phyloP scores from a whole-genome alignment of 1,284 basidiomycete genomes.

The Leccinum subrobustum region DNA sequence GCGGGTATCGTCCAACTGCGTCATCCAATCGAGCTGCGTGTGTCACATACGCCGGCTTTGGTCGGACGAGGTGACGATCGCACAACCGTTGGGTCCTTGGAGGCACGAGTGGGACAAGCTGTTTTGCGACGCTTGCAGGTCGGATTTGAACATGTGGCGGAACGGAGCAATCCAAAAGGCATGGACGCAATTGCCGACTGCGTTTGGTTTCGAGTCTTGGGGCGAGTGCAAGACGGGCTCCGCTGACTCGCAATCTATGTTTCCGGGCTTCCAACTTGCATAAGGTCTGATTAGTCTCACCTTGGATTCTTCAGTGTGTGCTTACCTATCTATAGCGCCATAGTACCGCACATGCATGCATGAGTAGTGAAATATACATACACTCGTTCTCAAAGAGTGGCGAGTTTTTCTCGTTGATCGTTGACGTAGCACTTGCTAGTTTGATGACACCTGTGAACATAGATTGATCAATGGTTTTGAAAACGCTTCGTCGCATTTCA shows the following conservation, averaged over 20 bases:
- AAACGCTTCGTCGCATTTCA: background rate
- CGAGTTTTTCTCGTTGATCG: background rate
- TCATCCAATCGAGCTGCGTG: slow-evolving; percentile 6
- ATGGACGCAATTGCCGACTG: slow-evolving; percentile 15
- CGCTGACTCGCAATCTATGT: background rate
- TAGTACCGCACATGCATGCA: background rate
- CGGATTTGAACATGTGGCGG: background rate
- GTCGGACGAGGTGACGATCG: background rate
- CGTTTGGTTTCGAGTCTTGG: slow-evolving; percentile 18
- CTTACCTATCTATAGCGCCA: background rate
- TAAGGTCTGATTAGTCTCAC: background rate
- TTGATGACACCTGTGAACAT: background rate
- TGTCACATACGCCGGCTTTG: slow-evolving; percentile 5
- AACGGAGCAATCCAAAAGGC: slow-evolving; percentile 1
- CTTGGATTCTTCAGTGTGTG: background rate
- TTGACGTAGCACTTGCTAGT: background rate
- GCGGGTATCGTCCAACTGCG: slow-evolving; percentile 2
- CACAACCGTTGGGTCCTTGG: slow-evolving; percentile 18
- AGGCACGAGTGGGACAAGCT: slow-evolving; percentile 14
- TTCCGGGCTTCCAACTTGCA: background rate
- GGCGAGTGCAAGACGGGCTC: background rate
- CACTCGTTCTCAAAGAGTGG: background rate
- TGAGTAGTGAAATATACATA: background rate
- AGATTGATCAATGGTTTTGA: background rate
- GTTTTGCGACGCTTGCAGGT: slow-evolving; percentile 15